Percentiles rank a stretch among this genome's conserved stretches.
Conservation (phyloP, 2,329 filamentous ascomycete species). For the Tolypocladium sp. region DNA sequence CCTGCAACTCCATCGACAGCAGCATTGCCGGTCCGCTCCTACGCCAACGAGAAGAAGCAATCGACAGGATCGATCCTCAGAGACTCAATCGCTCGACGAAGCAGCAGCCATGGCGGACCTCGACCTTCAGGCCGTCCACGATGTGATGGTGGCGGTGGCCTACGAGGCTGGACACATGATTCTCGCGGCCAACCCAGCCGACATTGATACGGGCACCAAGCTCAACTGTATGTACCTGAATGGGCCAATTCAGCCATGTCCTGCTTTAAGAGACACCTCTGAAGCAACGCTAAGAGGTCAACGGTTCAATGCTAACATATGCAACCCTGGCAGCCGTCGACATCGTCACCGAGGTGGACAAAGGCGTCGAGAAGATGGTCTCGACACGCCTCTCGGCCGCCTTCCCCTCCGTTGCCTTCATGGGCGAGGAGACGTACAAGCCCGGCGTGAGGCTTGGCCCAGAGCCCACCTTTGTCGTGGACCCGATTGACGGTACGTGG, state of each 20-base stretch:
- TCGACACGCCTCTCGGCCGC: conserved; percentile 37
- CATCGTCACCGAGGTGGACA: conserved; percentile 60
- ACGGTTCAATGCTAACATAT: conserved; percentile 2
- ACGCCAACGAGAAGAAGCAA: neutral
- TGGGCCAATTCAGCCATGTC: neutral
- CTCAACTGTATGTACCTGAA: conserved; percentile 47
- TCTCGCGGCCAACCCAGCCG: conserved; percentile 48
- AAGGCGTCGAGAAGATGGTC: conserved; percentile 56
- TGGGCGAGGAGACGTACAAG: conserved; percentile 71
- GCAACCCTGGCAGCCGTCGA: conserved; percentile 44
- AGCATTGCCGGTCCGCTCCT: neutral
- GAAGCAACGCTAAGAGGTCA: neutral
- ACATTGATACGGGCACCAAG: conserved; percentile 50
- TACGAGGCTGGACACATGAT: conserved; percentile 59
- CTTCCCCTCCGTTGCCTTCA: conserved; percentile 53
- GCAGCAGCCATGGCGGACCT: conserved; percentile 39
- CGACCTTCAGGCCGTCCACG: conserved; percentile 52
- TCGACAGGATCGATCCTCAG: neutral
- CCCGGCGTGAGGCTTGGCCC: conserved; percentile 53
- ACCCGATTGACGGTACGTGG: conserved; percentile 62
- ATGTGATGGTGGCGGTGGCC: conserved; percentile 50
- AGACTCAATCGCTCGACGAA: neutral
- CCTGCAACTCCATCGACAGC: neutral
- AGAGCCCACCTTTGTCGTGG: conserved; percentile 68
- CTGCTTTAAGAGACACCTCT: neutral